Percentiles rank a stretch among this genome's conserved stretches.
These are phyloP conservation scores for Isabelozyma rhagii DNA, from an alignment of 805 yeast genomes.

Conservation along the genomic window DNA sequence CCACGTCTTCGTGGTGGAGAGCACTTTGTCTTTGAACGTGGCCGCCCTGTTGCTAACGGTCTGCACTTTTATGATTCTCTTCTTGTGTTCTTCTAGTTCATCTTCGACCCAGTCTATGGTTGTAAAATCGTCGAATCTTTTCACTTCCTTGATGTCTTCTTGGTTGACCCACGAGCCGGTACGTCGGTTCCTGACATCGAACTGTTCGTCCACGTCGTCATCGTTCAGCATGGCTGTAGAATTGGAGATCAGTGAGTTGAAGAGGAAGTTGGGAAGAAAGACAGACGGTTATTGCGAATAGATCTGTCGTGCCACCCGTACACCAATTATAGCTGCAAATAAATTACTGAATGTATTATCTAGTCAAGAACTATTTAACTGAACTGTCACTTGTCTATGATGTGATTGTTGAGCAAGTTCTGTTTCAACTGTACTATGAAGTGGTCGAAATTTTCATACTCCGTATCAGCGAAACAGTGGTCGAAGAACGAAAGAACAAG, in stretches of 20 bases:
- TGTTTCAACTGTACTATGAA: constrained; percentile 14
- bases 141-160: constrained; percentile 33
- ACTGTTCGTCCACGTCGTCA: not conserved
- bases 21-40: constrained; percentile 21
- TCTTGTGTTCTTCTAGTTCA: constrained; percentile 46
- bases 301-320: no score
- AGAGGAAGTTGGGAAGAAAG: no score
- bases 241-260: no score
- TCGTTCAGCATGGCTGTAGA: not conserved
- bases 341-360: no score
- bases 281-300: no score
- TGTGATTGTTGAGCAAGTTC: constrained; percentile 13
- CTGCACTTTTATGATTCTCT: constrained; percentile 19
- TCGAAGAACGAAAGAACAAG: constrained; percentile 30
- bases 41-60: constrained; percentile 6
- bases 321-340: no score
- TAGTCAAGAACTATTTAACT: no score
- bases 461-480: constrained; percentile 20
- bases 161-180: constrained; percentile 41
- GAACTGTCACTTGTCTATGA: no score
- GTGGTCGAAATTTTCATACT: constrained; percentile 19
- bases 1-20: constrained; percentile 57
- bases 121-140: constrained; percentile 55
- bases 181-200: constrained; percentile 15
- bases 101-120: constrained; percentile 76